Conservation (phyloP, 2,329 filamentous ascomycete species). For the Cladosporium velox region DNA sequence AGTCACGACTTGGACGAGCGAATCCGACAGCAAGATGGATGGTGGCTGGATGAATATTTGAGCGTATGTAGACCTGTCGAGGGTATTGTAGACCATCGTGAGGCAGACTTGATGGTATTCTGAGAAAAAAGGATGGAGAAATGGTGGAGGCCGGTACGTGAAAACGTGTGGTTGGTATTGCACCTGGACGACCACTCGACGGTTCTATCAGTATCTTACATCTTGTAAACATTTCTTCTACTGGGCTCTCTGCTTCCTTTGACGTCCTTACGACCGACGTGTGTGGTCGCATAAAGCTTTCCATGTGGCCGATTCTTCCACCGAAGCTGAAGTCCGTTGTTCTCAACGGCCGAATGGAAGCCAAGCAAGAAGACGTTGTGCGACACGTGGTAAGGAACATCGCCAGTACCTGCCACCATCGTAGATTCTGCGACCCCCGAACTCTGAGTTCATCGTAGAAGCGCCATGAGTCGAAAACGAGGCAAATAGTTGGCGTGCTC, state of each 20-base stretch:
- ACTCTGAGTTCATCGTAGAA: not conserved
- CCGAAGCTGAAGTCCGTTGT: not conserved
- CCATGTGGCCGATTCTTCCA: not conserved
- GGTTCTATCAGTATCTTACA: not conserved
- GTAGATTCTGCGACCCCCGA: not conserved
- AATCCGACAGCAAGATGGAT: not conserved
- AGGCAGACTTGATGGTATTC: not conserved
- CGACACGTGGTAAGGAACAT: not conserved
- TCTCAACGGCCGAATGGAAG: not conserved
- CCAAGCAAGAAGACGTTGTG: not conserved
- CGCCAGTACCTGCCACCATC: not conserved
- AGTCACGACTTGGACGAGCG: not conserved
- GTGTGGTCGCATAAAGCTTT: not conserved
- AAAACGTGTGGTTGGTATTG: constrained; percentile 8
- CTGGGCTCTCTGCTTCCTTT: not conserved
- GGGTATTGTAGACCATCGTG: not conserved
- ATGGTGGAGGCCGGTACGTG: not conserved
- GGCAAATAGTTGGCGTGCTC: not conserved
- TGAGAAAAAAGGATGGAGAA: not conserved
- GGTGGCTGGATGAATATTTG: not conserved
- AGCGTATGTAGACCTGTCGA: not conserved
- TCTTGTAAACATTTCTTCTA: not conserved
- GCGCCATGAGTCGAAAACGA: constrained; percentile 10
- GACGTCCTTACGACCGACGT: not conserved
- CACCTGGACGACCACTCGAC: not conserved